Conservation (phyloP, 1,139 yeast species). For the Barnettozyma hawaiiensis region DNA sequence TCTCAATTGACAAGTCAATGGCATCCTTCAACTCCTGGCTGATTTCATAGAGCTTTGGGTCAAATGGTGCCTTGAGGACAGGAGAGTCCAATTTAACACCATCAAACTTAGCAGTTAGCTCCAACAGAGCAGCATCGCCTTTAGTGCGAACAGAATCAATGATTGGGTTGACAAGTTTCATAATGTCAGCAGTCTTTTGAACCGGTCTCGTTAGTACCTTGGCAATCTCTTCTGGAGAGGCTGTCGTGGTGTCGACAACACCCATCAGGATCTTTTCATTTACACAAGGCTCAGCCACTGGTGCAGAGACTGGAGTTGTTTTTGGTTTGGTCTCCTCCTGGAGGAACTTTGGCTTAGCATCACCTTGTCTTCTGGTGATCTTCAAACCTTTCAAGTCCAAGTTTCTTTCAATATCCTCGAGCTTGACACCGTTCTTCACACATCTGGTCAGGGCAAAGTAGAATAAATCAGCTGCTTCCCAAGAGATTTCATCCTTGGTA, state of each 20-base stretch:
- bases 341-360: constrained; percentile 78
- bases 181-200: constrained; percentile 84
- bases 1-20: constrained; percentile 81
- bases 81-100: constrained; percentile 70
- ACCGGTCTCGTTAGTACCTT: constrained; percentile 79
- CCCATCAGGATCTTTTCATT: constrained; percentile 49
- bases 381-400: constrained; percentile 78
- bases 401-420: constrained; percentile 78
- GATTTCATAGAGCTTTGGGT: constrained; percentile 66
- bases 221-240: constrained; percentile 41
- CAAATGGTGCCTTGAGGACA: constrained; percentile 81
- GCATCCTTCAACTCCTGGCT: constrained; percentile 76
- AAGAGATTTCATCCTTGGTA: constrained; percentile 67
- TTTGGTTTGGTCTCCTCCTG: constrained; percentile 28
- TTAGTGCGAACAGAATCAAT: constrained; percentile 66
- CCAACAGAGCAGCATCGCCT: constrained; percentile 85
- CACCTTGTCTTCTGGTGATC: constrained; percentile 91
- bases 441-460: constrained; percentile 90
- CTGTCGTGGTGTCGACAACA: constrained; percentile 47
- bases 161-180: constrained; percentile 89
- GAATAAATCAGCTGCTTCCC: constrained; percentile 96
- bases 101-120: constrained; percentile 85
- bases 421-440: constrained; percentile 71
- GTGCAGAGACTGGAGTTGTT: constrained; percentile 19
- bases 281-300: constrained; percentile 18